Evolutionary conservation across 1,284 basidiomycete species (phyloP).

Genomic region (Volvariella volvacea): DNA sequence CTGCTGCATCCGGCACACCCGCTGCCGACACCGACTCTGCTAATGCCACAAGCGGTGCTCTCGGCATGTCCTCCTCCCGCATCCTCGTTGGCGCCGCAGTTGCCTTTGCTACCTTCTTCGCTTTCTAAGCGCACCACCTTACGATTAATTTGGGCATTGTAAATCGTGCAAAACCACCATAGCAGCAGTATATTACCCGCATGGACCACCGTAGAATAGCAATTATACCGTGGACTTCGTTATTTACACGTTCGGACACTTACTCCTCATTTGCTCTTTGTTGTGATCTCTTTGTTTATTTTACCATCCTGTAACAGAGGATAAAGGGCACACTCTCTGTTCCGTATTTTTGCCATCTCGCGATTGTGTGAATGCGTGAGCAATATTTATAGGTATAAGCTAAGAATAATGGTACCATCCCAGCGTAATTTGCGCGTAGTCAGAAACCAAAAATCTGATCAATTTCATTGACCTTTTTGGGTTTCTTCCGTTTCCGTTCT

Average conservation of each 20-base stretch:
- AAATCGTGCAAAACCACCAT: constrained; percentile 6
- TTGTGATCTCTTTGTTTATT: constrained; percentile 8
- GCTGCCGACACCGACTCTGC: constrained; percentile 37
- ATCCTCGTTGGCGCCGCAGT: constrained; percentile 43
- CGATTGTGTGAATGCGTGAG: too few species aligned
- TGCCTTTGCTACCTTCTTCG: constrained; percentile 46
- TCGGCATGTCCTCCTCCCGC: constrained; percentile 41
- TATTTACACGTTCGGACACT: constrained; percentile 15
- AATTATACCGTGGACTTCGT: constrained; percentile 12
- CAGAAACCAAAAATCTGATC: constrained; percentile 60
- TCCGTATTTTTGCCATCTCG: background rate
- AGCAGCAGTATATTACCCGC: constrained; percentile 10
- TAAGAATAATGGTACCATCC: too few species aligned
- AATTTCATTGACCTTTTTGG: constrained; percentile 48
- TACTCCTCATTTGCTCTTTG: constrained; percentile 1
- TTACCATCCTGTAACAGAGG: constrained; percentile 11
- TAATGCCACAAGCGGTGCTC: constrained; percentile 36
- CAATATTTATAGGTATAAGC: too few species aligned
- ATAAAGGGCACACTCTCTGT: constrained; percentile 1
- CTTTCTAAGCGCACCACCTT: constrained; percentile 34
- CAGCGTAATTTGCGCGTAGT: background rate
- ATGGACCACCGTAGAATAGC: too few species aligned
- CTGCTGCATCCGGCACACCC: constrained; percentile 22
- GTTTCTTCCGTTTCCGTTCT: constrained; percentile 24
- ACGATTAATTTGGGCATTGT: constrained; percentile 1